Evolutionary conservation across 2,329 filamentous ascomycete species (phyloP), one percentile per base, ranked within the genome.

Genomic region (Teratosphaeria nubilosa): DNA sequence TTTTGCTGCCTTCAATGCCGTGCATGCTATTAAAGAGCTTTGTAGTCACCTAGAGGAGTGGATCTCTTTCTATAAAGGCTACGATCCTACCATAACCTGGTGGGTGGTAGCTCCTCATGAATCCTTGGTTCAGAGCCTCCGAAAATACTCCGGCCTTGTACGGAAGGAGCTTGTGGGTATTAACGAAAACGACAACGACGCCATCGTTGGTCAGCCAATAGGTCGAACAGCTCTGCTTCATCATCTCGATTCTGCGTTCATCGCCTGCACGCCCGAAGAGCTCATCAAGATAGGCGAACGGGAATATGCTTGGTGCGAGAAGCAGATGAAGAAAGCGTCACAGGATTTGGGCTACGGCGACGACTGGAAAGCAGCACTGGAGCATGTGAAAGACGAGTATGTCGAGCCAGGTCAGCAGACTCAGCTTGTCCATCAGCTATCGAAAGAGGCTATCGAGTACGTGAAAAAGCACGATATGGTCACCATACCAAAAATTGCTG

Each of bases 191-290:
- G 73, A 77, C 53, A 69, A 75, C 0, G 76, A 81, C 56, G 76
- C 77, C 6, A 83, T 84, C 55, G 75, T 84, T 30, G 81, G 81
- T 6, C 76, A 84, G 60, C 81, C 82, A 0, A 81, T 84, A 54
- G 81, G 82, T 1, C 69, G 76, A 3, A 74, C 77, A 0, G 80
- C 77, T 0, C 70, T 85, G 0, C 67, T 81, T 0, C 73, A 74
- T 11, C 81, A 83, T 55, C 74, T 85, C 1, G 73, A 78, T 58
- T 76, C 77, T 0, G 82, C 85, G 66, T 78, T 82, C 75, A 82
- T 85, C 54, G 77, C 80, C 0, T 85, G 84, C 63, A 74, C 77
- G 0, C 82, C 82, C 0, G 80, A 83, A 58, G 78, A 84, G 64
- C 71, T 85, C 2, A 73, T 84, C 50, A 60, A 66, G 0, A 78